These are phyloP conservation scores for Fusarium torreyae DNA, from an alignment of 2,329 filamentous ascomycete genomes.

Conservation along the genomic window DNA sequence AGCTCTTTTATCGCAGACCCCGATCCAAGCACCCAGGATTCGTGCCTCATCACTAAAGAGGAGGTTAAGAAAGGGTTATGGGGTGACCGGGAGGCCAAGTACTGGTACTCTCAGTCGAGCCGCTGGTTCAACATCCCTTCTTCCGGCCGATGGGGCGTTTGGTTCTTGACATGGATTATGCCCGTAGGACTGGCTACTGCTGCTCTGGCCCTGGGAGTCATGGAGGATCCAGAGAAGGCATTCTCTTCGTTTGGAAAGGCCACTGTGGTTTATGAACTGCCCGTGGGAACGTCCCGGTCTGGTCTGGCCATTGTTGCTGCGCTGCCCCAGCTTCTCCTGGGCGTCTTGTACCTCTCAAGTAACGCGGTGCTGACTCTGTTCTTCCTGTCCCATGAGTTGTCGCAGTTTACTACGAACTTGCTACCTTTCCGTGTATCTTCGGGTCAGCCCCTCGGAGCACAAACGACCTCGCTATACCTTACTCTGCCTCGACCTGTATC, in stretches of 20 bases:
- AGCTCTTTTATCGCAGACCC: constrained; percentile 64
- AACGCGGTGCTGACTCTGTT: constrained; percentile 65
- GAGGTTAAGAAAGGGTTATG: constrained; percentile 63
- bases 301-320: constrained; percentile 59
- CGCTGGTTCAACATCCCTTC: constrained; percentile 65
- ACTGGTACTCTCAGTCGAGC: constrained; percentile 59
- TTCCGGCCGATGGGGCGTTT: constrained; percentile 59
- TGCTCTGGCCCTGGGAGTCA: constrained; percentile 57
- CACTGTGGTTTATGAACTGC: constrained; percentile 54
- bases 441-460: constrained; percentile 59
- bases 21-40: constrained; percentile 60
- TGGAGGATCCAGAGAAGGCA: constrained; percentile 46
- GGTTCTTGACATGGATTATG: constrained; percentile 57
- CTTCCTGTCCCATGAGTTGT: constrained; percentile 66
- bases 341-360: constrained; percentile 62
- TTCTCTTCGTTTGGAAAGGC: constrained; percentile 59
- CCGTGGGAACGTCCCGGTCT: constrained; percentile 46
- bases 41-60: constrained; percentile 63
- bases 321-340: constrained; percentile 65
- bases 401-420: constrained; percentile 57
- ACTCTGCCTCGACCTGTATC: constrained; percentile 65
- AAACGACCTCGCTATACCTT: constrained; percentile 64
- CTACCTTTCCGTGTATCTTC: constrained; percentile 63
- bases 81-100: constrained; percentile 60
- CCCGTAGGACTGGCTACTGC: constrained; percentile 57